phyloP scores from a whole-genome alignment of 1,139 yeast species.

The Sugiyamaella xylanicola region DNA sequence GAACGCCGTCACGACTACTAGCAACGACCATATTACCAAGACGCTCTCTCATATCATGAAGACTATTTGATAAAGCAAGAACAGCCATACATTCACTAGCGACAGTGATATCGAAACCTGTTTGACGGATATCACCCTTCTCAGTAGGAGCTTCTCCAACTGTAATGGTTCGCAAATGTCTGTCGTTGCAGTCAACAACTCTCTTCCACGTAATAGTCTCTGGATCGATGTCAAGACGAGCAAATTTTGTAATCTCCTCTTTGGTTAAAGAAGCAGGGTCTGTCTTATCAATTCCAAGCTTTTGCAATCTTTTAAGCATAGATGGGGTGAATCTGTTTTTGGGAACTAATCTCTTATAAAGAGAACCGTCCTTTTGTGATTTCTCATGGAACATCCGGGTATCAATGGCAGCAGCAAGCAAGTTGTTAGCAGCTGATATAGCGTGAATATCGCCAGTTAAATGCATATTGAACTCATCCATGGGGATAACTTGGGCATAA shows the following conservation, averaged over 20 bases:
- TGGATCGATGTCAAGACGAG: slow-evolving; percentile 89
- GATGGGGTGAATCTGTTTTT: slow-evolving; percentile 81
- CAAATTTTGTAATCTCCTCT: slow-evolving; percentile 76
- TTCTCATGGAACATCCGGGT: slow-evolving; percentile 96
- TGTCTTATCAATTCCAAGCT: slow-evolving; percentile 78
- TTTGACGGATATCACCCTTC: slow-evolving; percentile 82
- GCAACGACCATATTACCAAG: slow-evolving; percentile 92
- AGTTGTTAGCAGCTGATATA: slow-evolving; percentile 90
- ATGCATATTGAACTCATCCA: slow-evolving; percentile 99
- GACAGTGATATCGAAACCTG: slow-evolving; percentile 96
- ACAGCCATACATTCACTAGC: slow-evolving; percentile 99
- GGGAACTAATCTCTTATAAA: slow-evolving; percentile 87
- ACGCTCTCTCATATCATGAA: slow-evolving; percentile 85
- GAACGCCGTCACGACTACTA: slow-evolving; percentile 76
- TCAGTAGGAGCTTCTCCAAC: slow-evolving; percentile 95
- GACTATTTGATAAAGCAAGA: slow-evolving; percentile 80
- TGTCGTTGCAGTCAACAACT: slow-evolving; percentile 94
- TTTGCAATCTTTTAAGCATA: slow-evolving; percentile 75
- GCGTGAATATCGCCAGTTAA: slow-evolving; percentile 99
- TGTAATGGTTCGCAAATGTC: slow-evolving; percentile 88
- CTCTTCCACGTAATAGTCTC: slow-evolving; percentile 95
- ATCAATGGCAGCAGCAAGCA: slow-evolving; percentile 96
- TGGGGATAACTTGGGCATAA: slow-evolving; percentile 96
- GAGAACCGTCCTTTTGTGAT: slow-evolving; percentile 87
- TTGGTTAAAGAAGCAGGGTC: slow-evolving; percentile 62